Base-by-base conservation (phyloP, 495 filamentous ascomycete genomes). In the Penicillium parvum region DNA sequence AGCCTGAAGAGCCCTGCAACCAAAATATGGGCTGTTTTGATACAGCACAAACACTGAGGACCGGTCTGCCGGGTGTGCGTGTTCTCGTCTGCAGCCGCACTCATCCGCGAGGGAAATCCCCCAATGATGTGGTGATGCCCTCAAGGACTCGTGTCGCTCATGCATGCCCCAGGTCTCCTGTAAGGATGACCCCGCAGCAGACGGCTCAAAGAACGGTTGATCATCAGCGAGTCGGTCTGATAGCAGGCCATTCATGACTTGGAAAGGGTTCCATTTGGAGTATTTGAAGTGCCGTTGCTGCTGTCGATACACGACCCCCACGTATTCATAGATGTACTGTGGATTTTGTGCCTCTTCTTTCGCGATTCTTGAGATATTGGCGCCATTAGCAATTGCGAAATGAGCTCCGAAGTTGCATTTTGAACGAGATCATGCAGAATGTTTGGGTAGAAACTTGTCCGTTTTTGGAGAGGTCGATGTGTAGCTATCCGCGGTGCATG, bases 131-230 rank as follows among this genome's bases (percentile, higher is more conserved):
- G 15, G 18, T 11, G 5, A 40, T 25, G 28, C 12, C n/a, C 30
- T 5, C 7, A 28, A 10, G 43, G 43, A 53, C 47, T 50, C 45
- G 50, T 49, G 47, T 52, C 41, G 29, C 36, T 17, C 43, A 46
- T 49, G 52, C 48, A 55, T 43, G 36, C 27, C 44, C 44, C 38
- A 57, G 45, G 40, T 42, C 21, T 50, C 28, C 16, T 14, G 43
- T 39, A 49, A 55, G 53, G 45, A 57, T 52, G 26, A 60, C 57
- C 57, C 57, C 57, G 53, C 57, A 60, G 53, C 34, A 43, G 28
- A 49, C 40, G 40, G 46, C 16, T 18, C 16, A 52, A 33, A 15
- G 25, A 52, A 49, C 38, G 50, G 50, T 46, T 34, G 49, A 52
- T 52, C 41, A 33, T 39, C 44, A 35, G 22, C 23, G 16, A 27